Percentiles rank a stretch among this genome's conserved stretches.
Conservation (phyloP, 306 rosid genomes). For the Vicia villosa region DNA sequence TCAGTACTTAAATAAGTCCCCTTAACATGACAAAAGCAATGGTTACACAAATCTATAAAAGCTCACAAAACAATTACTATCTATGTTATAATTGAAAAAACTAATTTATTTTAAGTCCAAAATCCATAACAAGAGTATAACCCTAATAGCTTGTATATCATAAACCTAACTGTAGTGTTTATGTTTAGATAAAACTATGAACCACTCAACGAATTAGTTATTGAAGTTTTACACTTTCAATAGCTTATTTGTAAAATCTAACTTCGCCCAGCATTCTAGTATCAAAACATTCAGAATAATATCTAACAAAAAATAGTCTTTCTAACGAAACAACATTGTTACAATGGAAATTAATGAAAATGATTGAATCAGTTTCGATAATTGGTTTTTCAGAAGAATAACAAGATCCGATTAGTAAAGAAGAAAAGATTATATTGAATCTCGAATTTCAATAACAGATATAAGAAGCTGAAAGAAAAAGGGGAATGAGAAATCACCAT, state of each 20-base stretch:
- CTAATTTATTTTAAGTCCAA: background rate
- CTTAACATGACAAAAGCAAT: background rate
- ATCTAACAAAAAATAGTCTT: background rate
- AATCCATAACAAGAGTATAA: background rate
- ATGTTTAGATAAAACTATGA: background rate
- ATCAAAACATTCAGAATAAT: conserved; percentile 3
- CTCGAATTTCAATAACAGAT: background rate
- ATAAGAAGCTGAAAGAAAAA: background rate
- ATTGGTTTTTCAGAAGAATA: background rate
- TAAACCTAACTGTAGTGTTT: background rate
- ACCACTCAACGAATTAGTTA: background rate
- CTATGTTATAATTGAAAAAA: background rate
- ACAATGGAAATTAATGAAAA: background rate
- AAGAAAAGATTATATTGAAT: background rate
- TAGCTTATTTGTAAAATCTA: conserved; percentile 2
- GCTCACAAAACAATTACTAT: background rate
- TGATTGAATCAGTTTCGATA: background rate
- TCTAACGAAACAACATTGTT: background rate
- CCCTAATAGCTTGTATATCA: background rate
- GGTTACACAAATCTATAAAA: background rate
- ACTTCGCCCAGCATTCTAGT: background rate
- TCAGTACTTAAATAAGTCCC: background rate
- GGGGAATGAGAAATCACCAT: conserved; percentile 34
- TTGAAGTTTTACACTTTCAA: conserved; percentile 2
- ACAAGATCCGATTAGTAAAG: background rate